phyloP scores from a whole-genome alignment of 2,329 filamentous ascomycete genomes.

The Hypoxylon sp. region DNA sequence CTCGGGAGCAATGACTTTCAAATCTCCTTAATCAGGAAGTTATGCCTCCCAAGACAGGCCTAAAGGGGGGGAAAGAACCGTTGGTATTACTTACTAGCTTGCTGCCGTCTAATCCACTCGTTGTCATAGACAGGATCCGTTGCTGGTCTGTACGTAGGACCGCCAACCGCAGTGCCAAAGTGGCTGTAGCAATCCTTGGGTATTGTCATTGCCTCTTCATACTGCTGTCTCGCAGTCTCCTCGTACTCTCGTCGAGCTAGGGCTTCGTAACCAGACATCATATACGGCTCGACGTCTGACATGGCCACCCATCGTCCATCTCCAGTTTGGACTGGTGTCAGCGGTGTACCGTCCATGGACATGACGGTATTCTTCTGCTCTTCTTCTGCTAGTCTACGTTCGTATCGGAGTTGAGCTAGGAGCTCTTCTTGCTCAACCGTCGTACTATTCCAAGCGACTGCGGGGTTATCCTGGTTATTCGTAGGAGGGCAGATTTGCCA shows the following conservation, averaged over 20 bases:
- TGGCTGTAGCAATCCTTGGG: constrained; percentile 62
- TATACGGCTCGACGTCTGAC: constrained; percentile 82
- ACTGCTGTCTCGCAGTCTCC: constrained; percentile 59
- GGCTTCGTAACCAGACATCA: constrained; percentile 83
- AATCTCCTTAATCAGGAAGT: no score
- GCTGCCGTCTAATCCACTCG: constrained; percentile 64
- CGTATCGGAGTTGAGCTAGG: constrained; percentile 73
- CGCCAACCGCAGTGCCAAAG: constrained; percentile 60
- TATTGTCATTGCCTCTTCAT: constrained; percentile 53
- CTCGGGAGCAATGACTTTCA: no score
- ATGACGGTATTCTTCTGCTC: constrained; percentile 60
- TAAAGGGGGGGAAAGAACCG: no score
- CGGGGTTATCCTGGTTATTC: constrained; percentile 67
- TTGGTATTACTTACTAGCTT: constrained; percentile 57
- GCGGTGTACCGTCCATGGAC: constrained; percentile 69
- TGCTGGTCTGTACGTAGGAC: constrained; percentile 66
- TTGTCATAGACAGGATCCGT: constrained; percentile 78
- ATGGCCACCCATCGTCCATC: constrained; percentile 68
- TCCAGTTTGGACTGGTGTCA: constrained; percentile 65
- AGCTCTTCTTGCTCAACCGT: constrained; percentile 71
- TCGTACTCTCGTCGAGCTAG: constrained; percentile 76
- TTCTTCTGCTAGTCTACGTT: constrained; percentile 63
- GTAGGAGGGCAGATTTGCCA: constrained; percentile 86
- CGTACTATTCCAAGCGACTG: constrained; percentile 68
- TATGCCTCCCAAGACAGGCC: no score